Percentiles rank a stretch among this genome's conserved stretches.
Evolutionary conservation across 306 rosid species (phyloP).

Genomic region (Arachis stenosperma): DNA sequence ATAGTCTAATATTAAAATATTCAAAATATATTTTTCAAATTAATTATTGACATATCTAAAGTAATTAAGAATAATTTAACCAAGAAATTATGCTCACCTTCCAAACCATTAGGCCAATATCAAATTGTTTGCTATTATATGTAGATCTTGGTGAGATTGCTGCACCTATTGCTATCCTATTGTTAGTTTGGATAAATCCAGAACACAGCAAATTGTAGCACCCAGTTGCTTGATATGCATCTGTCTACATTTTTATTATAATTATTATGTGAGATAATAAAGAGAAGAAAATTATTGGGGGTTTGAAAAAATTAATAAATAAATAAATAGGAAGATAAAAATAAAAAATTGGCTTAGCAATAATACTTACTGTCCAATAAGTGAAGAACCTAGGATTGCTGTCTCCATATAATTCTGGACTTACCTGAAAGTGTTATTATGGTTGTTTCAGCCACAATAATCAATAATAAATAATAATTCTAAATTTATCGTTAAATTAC

Average conservation of each 20-base stretch:
- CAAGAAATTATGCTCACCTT: constrained; percentile 60
- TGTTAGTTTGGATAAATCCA: constrained; percentile 95
- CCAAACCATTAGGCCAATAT: constrained; percentile 96
- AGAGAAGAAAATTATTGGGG: not conserved
- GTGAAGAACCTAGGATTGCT: constrained; percentile 94
- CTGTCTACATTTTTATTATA: constrained; percentile 53
- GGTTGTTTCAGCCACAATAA: no score
- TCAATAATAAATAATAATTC: no score
- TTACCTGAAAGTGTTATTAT: constrained; percentile 60
- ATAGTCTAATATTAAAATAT: no score
- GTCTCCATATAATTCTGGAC: constrained; percentile 97
- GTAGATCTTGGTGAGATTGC: constrained; percentile 95
- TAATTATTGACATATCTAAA: no score
- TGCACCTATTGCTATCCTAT: constrained; percentile 94
- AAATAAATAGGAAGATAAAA: not conserved
- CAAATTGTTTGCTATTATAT: constrained; percentile 82
- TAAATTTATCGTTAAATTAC: no score
- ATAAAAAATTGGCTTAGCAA: not conserved
- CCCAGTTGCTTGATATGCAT: constrained; percentile 97
- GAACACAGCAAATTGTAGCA: constrained; percentile 97
- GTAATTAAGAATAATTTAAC: no score
- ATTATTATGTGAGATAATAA: no score
- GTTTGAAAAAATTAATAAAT: not conserved
- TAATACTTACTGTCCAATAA: constrained; percentile 94
- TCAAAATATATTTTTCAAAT: no score